Base-by-base conservation (phyloP, 257 asterid genomes). In the Forsythia suspensa region DNA sequence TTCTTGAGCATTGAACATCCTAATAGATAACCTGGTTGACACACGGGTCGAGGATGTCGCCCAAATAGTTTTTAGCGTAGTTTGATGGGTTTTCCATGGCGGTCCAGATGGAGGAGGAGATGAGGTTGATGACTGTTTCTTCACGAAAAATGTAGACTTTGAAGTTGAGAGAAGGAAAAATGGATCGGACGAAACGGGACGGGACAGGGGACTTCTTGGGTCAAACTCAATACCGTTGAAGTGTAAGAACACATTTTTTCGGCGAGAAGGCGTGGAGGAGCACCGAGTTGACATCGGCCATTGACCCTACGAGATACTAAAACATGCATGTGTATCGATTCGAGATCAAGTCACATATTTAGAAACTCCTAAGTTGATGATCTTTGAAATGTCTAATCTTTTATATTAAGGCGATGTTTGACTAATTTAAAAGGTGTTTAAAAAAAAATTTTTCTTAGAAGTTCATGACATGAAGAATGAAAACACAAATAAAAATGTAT, bases 221-320 rank as follows among this genome's bases (percentile, higher is more conserved):
- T 82, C 88, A 57, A 85, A 85, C 67, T 85, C 88, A 3, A 86
- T 86, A 6, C 84, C 78, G 39, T 82, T 76, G 78, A 85, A 77
- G 44, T 85, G 88, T 34, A 85, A 80, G 75, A 85, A 85, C 1
- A 85, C 72, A 18, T n/a, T n/a, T 75, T 77, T 84, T 1, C 86
- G 88, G 52, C 88, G n/a, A 85, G 3, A 86, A 79, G 67, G 86
- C 84, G 83, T 85, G 88, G 76, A 80, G 88, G 82, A 85, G 86
- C 55, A 85, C 82, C 24, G 88, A 85, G 80, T 85, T 84, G 3
- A 85, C 86, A 21, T 84, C 88, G 24, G 88, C 88, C 82, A 80
- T 77, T 8, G 86, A 85, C 36, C 88, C 88, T 86, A 80, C n/a
- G 43, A 85, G 84, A 77, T 85, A 85, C 63, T n/a, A 29, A 29